Evolutionary conservation across 768 basidiomycete species (phyloP).

Genomic region (Gelatoporia subvermispora): DNA sequence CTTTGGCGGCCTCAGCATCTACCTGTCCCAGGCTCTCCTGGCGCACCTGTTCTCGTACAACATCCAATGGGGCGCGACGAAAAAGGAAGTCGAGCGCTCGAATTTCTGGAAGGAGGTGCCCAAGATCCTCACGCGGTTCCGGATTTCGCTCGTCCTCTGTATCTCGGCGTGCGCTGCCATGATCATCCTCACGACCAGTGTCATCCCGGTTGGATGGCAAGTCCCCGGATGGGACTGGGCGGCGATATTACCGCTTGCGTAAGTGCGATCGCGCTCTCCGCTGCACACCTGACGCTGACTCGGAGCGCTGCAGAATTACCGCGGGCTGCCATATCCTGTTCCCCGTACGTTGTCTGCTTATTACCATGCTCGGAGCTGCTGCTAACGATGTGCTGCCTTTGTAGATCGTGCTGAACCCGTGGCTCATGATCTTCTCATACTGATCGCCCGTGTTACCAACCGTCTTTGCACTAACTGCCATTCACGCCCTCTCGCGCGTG

Average conservation of each 20-base stretch:
- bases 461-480: no score
- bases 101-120: constrained; percentile 92
- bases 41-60: constrained; percentile 58
- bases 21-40: constrained; percentile 46
- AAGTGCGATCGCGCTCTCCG: constrained; percentile 23
- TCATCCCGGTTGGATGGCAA: constrained; percentile 63
- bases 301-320: constrained; percentile 40
- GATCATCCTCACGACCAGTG: constrained; percentile 41
- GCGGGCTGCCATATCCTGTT: constrained; percentile 64
- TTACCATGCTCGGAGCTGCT: constrained; percentile 7
- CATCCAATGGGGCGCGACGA: constrained; percentile 53
- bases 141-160: constrained; percentile 55
- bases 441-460: constrained; percentile 15
- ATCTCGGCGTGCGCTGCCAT: constrained; percentile 47
- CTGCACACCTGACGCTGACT: background rate
- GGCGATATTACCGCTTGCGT: constrained; percentile 70
- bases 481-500: no score
- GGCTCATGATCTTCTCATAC: constrained; percentile 81
- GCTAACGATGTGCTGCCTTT: background rate
- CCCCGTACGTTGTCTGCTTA: constrained; percentile 47
- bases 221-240: constrained; percentile 63
- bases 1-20: constrained; percentile 53
- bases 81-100: constrained; percentile 81
- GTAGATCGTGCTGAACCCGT: constrained; percentile 80
- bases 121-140: constrained; percentile 75